Conservation (phyloP, 805 yeast species). For the Suhomyces prunicola region DNA sequence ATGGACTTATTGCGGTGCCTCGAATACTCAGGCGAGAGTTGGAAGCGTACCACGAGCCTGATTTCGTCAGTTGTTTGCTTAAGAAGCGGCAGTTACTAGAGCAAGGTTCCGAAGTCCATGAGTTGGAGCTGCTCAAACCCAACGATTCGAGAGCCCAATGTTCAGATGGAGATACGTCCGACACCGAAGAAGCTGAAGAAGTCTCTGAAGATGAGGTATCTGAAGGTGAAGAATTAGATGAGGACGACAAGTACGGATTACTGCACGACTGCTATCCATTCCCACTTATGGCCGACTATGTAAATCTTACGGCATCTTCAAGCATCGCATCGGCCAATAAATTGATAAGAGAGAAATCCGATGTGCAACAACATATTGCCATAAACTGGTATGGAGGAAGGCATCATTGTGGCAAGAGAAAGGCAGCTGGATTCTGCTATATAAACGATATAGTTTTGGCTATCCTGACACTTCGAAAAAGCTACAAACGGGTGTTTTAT, state of each 20-base stretch:
- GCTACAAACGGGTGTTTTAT: conserved; percentile 49
- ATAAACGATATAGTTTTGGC: conserved; percentile 64
- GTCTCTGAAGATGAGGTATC: background rate
- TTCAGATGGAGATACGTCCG: background rate
- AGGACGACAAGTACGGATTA: conserved; percentile 36
- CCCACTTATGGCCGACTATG: conserved; percentile 50
- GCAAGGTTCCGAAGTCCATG: background rate
- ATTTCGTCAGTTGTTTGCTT: conserved; percentile 42
- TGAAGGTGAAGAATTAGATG: background rate
- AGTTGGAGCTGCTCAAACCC: background rate
- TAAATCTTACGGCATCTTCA: conserved; percentile 51
- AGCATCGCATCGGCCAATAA: conserved; percentile 47
- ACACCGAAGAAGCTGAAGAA: background rate
- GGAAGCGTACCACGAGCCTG: conserved; percentile 46
- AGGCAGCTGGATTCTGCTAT: conserved; percentile 71
- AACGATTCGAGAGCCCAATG: background rate
- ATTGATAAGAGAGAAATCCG: conserved; percentile 19
- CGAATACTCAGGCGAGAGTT: conserved; percentile 38
- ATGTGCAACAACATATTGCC: conserved; percentile 34
- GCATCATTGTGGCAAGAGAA: conserved; percentile 57
- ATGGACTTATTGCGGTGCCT: conserved; percentile 19
- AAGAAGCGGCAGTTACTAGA: conserved; percentile 15
- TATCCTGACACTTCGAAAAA: conserved; percentile 48
- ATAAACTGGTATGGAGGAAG: conserved; percentile 81
- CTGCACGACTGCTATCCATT: conserved; percentile 64